phyloP scores from a whole-genome alignment of 371 early-diverging fungal species.

The Mucor saturninus region DNA sequence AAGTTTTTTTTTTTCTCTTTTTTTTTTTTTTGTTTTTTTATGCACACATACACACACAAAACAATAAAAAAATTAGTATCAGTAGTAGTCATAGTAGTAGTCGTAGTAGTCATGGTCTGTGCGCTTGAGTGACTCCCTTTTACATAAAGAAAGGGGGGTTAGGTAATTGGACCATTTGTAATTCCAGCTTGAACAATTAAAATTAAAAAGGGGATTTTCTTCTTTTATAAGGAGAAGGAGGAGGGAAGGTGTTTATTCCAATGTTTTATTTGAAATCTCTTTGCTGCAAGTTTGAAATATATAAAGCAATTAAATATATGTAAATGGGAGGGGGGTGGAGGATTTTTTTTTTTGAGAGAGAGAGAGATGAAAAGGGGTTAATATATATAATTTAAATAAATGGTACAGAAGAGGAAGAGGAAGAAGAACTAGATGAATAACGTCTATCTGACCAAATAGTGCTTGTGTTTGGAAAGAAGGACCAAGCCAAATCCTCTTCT shows the following conservation, averaged over 20 bases:
- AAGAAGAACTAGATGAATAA: constrained; percentile 16
- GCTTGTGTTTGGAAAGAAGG: background rate
- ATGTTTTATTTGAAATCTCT: constrained; percentile 2
- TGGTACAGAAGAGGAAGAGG: constrained; percentile 13
- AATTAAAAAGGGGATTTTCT: background rate
- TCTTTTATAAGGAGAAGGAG: background rate
- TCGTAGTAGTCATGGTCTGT: background rate
- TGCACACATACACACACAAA: background rate
- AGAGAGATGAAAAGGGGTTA: background rate
- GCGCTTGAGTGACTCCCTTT: background rate
- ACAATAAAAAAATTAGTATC: background rate
- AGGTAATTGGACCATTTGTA: background rate
- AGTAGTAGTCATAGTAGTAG: too few species aligned
- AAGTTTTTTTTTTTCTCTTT: background rate
- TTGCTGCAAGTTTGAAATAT: background rate
- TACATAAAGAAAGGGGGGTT: background rate
- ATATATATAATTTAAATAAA: background rate
- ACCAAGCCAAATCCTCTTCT: background rate
- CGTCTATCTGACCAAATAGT: constrained; percentile 20
- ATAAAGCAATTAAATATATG: constrained; percentile 1
- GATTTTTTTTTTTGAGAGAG: background rate
- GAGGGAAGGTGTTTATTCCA: background rate
- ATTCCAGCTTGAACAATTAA: background rate
- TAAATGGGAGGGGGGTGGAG: background rate
- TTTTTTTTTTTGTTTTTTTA: too few species aligned